Evolutionary conservation across 2,329 filamentous ascomycete genomes (phyloP).

Genomic region (Clarireedia paspali): DNA sequence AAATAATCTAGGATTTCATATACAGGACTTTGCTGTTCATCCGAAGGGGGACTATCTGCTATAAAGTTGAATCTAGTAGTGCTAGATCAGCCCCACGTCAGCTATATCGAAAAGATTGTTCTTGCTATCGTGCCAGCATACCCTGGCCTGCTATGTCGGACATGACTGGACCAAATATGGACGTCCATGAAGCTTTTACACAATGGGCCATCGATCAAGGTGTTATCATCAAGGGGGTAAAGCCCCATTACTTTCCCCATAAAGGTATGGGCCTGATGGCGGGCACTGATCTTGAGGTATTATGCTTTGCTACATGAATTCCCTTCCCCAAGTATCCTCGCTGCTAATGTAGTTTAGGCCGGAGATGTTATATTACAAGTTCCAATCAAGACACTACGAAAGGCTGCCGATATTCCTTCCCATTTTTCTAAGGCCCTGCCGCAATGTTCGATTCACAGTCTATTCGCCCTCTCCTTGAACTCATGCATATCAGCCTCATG

Average conservation of each 20-base stretch:
- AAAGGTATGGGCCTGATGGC: conserved; percentile 75
- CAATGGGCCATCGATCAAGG: conserved; percentile 60
- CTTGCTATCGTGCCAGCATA: too few relatives aligned
- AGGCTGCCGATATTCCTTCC: not conserved
- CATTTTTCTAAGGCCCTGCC: not conserved
- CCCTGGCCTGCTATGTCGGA: not conserved
- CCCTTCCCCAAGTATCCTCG: not conserved
- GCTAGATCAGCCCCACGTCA: not conserved
- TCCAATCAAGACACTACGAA: conserved; percentile 1
- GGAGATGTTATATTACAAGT: not conserved
- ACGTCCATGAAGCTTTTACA: conserved; percentile 46
- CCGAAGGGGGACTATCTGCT: too few relatives aligned
- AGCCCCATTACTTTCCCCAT: conserved; percentile 58
- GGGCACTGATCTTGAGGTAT: conserved; percentile 54
- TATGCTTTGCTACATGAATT: not conserved
- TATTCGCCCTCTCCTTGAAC: conserved; percentile 61
- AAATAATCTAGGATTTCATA: too few relatives aligned
- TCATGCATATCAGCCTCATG: conserved; percentile 45
- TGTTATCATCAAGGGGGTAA: conserved; percentile 59
- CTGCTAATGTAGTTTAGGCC: conserved; percentile 5
- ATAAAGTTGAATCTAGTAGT: too few relatives aligned
- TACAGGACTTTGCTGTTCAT: too few relatives aligned
- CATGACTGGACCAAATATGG: conserved; percentile 17
- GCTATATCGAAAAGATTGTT: not conserved
- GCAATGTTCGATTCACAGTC: conserved; percentile 55